These are phyloP conservation scores for Tuber brumale DNA, from an alignment of 495 filamentous ascomycete species.

Conservation along the genomic window DNA sequence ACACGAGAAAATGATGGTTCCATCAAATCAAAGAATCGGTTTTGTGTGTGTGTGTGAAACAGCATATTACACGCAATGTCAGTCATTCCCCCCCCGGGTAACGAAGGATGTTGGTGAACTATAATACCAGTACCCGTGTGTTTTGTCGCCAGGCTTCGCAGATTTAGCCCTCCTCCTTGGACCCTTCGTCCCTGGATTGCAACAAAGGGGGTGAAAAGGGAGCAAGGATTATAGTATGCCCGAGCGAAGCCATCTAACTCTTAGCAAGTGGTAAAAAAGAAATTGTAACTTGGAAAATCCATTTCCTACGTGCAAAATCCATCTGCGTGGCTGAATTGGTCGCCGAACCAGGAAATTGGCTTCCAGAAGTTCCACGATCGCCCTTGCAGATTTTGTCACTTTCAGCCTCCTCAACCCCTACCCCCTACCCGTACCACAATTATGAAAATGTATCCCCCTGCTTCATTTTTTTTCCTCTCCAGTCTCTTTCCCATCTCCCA, in stretches of 20 bases:
- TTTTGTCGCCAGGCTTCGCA: background rate
- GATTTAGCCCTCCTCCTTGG: background rate
- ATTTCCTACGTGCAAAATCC: conserved; percentile 8
- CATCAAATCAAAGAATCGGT: background rate
- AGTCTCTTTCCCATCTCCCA: background rate
- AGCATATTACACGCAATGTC: conserved; percentile 20
- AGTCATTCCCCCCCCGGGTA: conserved; percentile 11
- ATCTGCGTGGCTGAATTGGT: conserved; percentile 16
- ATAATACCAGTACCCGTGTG: background rate
- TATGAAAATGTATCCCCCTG: conserved; percentile 2
- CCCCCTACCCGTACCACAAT: conserved; percentile 9
- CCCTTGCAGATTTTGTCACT: conserved; percentile 31
- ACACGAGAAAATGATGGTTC: background rate
- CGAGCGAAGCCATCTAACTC: background rate
- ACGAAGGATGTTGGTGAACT: background rate
- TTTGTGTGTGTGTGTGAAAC: conserved; percentile 14
- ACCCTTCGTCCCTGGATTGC: background rate
- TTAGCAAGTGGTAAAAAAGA: background rate
- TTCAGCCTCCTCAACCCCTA: conserved; percentile 15
- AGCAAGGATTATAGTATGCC: background rate
- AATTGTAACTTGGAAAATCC: background rate
- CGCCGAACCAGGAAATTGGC: conserved; percentile 11
- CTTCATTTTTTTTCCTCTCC: conserved; percentile 17
- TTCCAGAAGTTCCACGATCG: conserved; percentile 34
- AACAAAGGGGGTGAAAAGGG: background rate